Conservation (phyloP, 129 eudicot species). For the Escallonia rubra region DNA sequence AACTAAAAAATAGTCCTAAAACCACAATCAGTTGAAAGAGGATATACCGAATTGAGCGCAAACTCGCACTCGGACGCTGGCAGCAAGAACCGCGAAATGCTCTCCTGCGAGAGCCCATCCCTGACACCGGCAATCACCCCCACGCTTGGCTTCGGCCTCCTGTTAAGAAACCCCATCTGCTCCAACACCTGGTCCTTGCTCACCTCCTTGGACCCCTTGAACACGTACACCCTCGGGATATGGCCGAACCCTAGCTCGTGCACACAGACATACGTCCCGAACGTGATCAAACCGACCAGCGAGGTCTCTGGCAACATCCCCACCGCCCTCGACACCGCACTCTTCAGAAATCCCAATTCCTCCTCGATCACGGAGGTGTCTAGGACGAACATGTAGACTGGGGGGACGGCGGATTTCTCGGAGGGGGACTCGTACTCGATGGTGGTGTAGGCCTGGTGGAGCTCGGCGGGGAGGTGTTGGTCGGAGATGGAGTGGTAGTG, state of each 20-base stretch:
- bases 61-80: conserved; percentile 96
- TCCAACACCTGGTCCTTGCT: conserved; percentile 89
- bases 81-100: conserved; percentile 71
- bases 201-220: conserved; percentile 82
- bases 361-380: conserved; percentile 91
- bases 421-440: conserved; percentile 52
- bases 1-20: too few species aligned
- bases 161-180: conserved; percentile 75
- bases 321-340: conserved; percentile 55
- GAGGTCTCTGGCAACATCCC: conserved; percentile 67
- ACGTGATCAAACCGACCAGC: conserved; percentile 83
- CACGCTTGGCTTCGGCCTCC: conserved; percentile 60
- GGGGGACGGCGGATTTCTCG: conserved; percentile 14
- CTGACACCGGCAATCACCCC: conserved; percentile 88
- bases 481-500: conserved; percentile 79
- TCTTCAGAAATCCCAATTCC: conserved; percentile 69
- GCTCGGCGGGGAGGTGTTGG: conserved; percentile 77
- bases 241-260: conserved; percentile 89
- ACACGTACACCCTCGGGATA: conserved; percentile 73
- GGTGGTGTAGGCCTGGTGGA: conserved; percentile 78
- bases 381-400: conserved; percentile 67
- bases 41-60: conserved; percentile 69
- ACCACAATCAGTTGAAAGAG: neutral
- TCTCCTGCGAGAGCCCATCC: conserved; percentile 86
- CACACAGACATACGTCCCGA: conserved; percentile 83